Percentiles rank a stretch among this genome's conserved stretches.
These are phyloP conservation scores for Physcomitrium patens DNA, from an alignment of 225 moss, liverwort and hornwort species.

Conservation along the genomic window DNA sequence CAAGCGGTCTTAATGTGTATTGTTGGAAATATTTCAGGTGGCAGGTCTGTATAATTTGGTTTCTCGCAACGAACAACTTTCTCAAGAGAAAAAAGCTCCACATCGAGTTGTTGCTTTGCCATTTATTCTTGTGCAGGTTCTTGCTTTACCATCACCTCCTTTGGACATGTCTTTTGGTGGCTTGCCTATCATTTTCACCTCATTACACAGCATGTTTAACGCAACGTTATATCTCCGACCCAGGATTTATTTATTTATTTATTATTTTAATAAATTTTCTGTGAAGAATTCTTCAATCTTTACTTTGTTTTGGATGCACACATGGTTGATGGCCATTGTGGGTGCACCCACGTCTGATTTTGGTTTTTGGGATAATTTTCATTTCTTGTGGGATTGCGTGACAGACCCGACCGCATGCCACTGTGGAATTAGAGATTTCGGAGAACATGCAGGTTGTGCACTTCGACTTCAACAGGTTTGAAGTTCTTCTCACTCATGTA, in stretches of 20 bases:
- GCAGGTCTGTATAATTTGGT: slow-evolving; percentile 84
- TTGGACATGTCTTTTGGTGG: neutral
- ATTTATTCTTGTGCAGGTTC: slow-evolving; percentile 97
- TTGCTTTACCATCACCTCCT: slow-evolving; percentile 18
- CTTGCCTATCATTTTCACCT: neutral
- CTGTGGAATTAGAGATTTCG: slow-evolving; percentile 98
- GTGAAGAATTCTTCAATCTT: neutral
- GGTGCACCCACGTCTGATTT: no score
- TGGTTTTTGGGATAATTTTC: neutral
- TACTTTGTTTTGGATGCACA: slow-evolving; percentile 4
- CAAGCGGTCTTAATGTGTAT: slow-evolving; percentile 2
- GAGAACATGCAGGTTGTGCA: slow-evolving; percentile 99
- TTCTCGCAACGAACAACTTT: slow-evolving; percentile 85
- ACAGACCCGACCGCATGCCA: slow-evolving; percentile 97
- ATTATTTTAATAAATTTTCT: no score
- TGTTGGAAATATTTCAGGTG: slow-evolving; percentile 55
- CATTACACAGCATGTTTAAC: no score
- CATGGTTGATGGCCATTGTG: no score
- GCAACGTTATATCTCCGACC: no score
- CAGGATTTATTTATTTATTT: neutral
- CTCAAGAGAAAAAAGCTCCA: slow-evolving; percentile 77
- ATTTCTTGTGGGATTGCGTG: slow-evolving; percentile 30
- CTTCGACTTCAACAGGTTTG: slow-evolving; percentile 97
- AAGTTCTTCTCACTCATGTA: slow-evolving; percentile 19
- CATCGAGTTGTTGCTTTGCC: slow-evolving; percentile 75